These are phyloP conservation scores for Starmerella floricola DNA, from an alignment of 805 yeast species.

Conservation along the genomic window DNA sequence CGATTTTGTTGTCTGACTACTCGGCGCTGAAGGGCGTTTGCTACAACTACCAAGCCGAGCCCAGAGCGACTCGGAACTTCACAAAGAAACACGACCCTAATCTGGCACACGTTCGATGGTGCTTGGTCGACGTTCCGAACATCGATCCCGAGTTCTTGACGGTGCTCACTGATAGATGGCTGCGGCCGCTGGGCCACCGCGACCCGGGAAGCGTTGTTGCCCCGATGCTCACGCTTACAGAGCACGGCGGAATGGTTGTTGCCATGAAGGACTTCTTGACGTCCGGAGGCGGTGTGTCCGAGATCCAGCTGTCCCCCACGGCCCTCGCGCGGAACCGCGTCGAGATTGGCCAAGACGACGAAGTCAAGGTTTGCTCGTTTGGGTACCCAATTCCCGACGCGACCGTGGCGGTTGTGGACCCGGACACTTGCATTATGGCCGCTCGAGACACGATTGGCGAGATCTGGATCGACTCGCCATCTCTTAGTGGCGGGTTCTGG, in stretches of 20 bases:
- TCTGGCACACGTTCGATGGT: conserved; percentile 73
- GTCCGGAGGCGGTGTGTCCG: conserved; percentile 39
- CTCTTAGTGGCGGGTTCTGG: conserved; percentile 83
- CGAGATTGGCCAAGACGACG: conserved; percentile 43
- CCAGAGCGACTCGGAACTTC: conserved; percentile 69
- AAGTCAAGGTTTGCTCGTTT: conserved; percentile 60
- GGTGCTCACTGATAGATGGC: conserved; percentile 77
- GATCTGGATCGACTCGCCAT: conserved; percentile 93
- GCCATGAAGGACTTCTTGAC: conserved; percentile 79
- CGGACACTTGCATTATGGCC: conserved; percentile 69
- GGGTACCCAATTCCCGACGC: conserved; percentile 94
- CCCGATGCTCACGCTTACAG: conserved; percentile 78
- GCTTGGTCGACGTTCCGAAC: conserved; percentile 73
- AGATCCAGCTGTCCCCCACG: conserved; percentile 58
- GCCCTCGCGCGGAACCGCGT: conserved; percentile 63
- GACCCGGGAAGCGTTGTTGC: conserved; percentile 65
- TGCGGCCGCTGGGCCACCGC: conserved; percentile 77
- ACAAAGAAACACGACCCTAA: conserved; percentile 65
- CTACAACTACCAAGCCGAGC: conserved; percentile 82
- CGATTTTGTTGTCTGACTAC: conserved; percentile 72
- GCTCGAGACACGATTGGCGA: conserved; percentile 80
- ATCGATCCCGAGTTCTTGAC: conserved; percentile 90
- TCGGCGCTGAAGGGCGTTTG: conserved; percentile 80
- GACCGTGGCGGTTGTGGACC: conserved; percentile 84
- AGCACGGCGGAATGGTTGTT: conserved; percentile 92